A percentile compares a stretch with the other conserved stretches of the same genome.
These are phyloP conservation scores for Pythium apleroticum DNA, from an alignment of 352 stramenopile genomes.

Conservation along the genomic window DNA sequence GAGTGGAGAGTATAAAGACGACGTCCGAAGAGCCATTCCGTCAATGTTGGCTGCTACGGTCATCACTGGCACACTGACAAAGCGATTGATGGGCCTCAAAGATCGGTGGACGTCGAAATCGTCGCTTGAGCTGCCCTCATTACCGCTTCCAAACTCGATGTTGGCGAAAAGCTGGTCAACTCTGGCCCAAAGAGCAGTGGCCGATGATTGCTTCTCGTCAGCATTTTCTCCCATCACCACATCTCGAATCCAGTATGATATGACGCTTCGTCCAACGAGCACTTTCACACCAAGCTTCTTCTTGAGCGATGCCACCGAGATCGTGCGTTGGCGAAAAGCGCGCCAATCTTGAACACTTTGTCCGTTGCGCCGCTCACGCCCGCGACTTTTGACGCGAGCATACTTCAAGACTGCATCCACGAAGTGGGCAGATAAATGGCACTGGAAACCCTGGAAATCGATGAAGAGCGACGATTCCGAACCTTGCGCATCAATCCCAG, in stretches of 20 bases:
- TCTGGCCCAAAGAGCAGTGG: constrained; percentile 35
- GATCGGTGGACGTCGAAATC: not conserved
- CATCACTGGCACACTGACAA: constrained; percentile 1
- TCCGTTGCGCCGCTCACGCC: not conserved
- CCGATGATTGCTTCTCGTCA: not conserved
- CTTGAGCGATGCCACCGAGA: not conserved
- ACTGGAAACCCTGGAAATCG: constrained; percentile 70
- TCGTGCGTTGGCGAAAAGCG: not conserved
- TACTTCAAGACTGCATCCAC: constrained; percentile 30
- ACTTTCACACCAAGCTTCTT: constrained; percentile 39
- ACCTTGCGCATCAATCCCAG: constrained; percentile 10
- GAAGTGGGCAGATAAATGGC: constrained; percentile 60
- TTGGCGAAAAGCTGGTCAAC: constrained; percentile 69
- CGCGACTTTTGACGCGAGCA: not conserved
- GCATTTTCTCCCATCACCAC: not conserved
- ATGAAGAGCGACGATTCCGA: constrained; percentile 37
- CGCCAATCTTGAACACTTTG: not conserved
- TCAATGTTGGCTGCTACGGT: constrained; percentile 27
- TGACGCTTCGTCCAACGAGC: constrained; percentile 58
- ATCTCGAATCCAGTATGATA: constrained; percentile 52
- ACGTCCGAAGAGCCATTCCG: constrained; percentile 51
- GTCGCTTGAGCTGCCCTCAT: constrained; percentile 5
- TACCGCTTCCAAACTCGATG: constrained; percentile 35
- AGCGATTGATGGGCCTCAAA: not conserved
- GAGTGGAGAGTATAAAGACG: constrained; percentile 36